Evolutionary conservation across 2,329 filamentous ascomycete genomes (phyloP).

Genomic region (Colletotrichum navitas): DNA sequence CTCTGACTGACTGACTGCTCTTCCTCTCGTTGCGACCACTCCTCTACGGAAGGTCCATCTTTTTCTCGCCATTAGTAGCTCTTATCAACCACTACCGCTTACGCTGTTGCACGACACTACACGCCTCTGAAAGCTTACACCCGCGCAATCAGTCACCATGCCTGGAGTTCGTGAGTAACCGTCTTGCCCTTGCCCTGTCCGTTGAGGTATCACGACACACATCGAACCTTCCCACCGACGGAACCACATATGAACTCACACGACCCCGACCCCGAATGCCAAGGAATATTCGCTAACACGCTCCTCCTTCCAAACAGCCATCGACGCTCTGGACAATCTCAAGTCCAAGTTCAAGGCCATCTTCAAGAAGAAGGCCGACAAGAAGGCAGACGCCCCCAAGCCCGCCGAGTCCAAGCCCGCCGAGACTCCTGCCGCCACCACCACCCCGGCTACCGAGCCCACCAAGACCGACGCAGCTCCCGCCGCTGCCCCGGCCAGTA

Average conservation of each 20-base stretch:
- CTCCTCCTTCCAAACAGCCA: slow-evolving; percentile 52
- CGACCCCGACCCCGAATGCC: slow-evolving; percentile 2
- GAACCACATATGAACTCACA: no score
- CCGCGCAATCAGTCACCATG: slow-evolving; percentile 57
- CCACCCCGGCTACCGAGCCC: slow-evolving; percentile 48
- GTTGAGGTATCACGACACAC: no score
- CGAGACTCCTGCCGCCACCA: slow-evolving; percentile 45
- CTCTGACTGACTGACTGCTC: neutral
- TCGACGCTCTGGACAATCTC: slow-evolving; percentile 65
- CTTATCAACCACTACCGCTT: neutral
- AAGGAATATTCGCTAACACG: slow-evolving; percentile 29
- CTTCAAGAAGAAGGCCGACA: slow-evolving; percentile 62
- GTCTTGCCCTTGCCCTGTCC: neutral
- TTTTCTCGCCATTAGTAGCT: neutral
- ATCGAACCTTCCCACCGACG: neutral
- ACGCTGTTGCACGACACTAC: slow-evolving; percentile 3
- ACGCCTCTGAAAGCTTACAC: neutral
- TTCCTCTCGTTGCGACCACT: neutral
- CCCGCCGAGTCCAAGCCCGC: slow-evolving; percentile 44
- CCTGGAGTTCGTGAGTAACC: slow-evolving; percentile 64
- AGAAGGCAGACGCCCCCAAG: slow-evolving; percentile 50
- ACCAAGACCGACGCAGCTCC: slow-evolving; percentile 46
- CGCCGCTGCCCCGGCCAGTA: slow-evolving; percentile 37
- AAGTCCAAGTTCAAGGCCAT: slow-evolving; percentile 67
- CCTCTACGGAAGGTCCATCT: neutral